Evolutionary conservation across 1,139 yeast genomes (phyloP), one percentile per base, ranked within the genome.

Genomic region (Scheffersomyces segobiensis): DNA sequence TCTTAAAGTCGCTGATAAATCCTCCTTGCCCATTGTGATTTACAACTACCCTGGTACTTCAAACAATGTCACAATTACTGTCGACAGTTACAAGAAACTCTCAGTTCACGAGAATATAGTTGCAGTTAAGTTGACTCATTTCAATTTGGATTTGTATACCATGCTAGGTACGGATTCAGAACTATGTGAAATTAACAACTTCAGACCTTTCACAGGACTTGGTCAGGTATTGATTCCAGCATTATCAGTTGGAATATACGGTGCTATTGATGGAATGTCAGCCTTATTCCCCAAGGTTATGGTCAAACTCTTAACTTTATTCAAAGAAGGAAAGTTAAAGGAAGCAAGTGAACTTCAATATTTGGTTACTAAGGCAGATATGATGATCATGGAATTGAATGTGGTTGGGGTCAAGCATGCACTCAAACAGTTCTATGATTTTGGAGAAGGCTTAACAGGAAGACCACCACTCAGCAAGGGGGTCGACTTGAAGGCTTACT

Each of bases 211-310:
- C 67, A 78, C 83, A n/a, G 85, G 85, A 6, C 68, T 81, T 49
- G 85, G 85, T 24, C 84, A 81, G 66, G 70, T 80, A 32, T 67
- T 81, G 57, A 64, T 81, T 46, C 84, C 85, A 22, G 80, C 80
- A 5, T 63, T 80, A 57, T 60, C 77, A 1, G 80, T 79, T n/a
- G 83, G 83, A 20, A 68, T 74, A 56, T 69, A 69, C 58, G 85
- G 84, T 52, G 74, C 84, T 47, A 77, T 81, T 61, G 85, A 81
- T 62, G 84, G 84, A 18, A 67, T 81, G 51, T 73, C 82, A 48
- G 79, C 75, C 53, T 66, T 78, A 10, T 78, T 79, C 63, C 83
- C 82, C 46, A 78, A 76, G 57, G 62, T 71, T 5, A 72, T 77
- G 73, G 77, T 78, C 56, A 71, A 73, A 59, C 67, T 80, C 49